phyloP scores from a whole-genome alignment of 331 rosid genomes.

The Prunus yedoensis region DNA sequence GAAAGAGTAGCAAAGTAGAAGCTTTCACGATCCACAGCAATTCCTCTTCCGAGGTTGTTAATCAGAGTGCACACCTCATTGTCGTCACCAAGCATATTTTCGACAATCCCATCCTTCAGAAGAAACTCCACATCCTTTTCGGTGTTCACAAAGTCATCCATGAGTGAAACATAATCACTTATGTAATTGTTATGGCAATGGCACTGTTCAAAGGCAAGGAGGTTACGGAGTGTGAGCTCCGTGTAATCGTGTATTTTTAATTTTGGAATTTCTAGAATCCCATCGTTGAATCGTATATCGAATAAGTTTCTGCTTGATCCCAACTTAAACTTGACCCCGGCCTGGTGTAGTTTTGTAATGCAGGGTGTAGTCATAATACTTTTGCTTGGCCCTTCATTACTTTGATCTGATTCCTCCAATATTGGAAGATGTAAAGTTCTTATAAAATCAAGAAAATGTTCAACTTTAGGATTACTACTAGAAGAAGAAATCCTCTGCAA shows the following conservation, averaged over 20 bases:
- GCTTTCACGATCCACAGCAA: too few species aligned
- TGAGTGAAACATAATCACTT: background rate
- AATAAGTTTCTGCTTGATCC: background rate
- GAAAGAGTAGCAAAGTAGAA: background rate
- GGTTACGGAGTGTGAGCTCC: background rate
- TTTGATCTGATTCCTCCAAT: background rate
- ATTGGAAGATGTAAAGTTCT: background rate
- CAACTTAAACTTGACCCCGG: constrained; percentile 20
- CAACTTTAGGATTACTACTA: too few species aligned
- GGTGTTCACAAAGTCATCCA: constrained; percentile 14
- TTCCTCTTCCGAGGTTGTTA: background rate
- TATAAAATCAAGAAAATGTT: constrained; percentile 25
- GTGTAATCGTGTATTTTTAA: fast-evolving
- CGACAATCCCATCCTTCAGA: background rate
- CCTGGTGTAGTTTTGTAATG: constrained; percentile 13
- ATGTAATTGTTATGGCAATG: background rate
- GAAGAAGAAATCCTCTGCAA: too few species aligned
- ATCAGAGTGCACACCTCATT: background rate
- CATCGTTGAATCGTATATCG: constrained; percentile 10
- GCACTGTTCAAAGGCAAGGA: constrained; percentile 28
- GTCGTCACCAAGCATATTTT: background rate
- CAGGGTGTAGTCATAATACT: background rate
- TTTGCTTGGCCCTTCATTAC: background rate
- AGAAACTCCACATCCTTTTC: constrained; percentile 22
- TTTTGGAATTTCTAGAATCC: constrained; percentile 25